Evolutionary conservation across 352 stramenopile species (phyloP), one percentile per base, ranked within the genome.

Genomic region (Pythium guiyangense): DNA sequence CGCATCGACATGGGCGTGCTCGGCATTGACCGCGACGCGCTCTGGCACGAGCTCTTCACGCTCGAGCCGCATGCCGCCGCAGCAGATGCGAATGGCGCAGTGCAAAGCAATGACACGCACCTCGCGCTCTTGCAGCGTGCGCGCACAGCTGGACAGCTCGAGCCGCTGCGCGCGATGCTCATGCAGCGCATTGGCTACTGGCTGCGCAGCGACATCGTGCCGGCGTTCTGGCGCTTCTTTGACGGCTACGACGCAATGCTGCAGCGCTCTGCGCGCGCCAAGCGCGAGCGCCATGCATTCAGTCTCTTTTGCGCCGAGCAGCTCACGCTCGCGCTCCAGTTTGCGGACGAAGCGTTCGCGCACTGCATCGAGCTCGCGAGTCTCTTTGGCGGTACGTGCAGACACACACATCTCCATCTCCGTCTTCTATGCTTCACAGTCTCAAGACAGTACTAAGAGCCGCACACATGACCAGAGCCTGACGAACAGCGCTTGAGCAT

Each of bases 21-120:
- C 64, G 60, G 70, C 35, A 79, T 90, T 50, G 77, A 88, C 52
- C 69, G 72, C 37, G 68, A 79, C 49, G 65, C 83, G 62, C 72
- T 90, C 18, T 88, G 75, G 77, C 68, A 74, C 17, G 87, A 86
- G 62, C 77, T 90, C 45, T 80, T 90, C 42, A 73, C 73, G 5
- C 86, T 90, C 49, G 77, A 85, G 53, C 62, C 42, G n/a, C 42
- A 62, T n/a, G n/a, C n/a, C n/a, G n/a, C n/a, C 46, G 45, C 71
- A 34, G 46, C 22, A 9, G 58, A 26, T 10, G 17, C 3, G 18
- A 20, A 22, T 22, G 17, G 6, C n/a, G 35, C 9, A 12, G 25
- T 14, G n/a, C 22, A 49, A 12, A 56, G 65, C 49, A 10, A 42
- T 15, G 22, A 54, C 3, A 45, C 44, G 46, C 54, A 77, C 42